Percentiles rank a stretch among this genome's conserved stretches.
phyloP scores from a whole-genome alignment of 2,329 filamentous ascomycete genomes.

The Cadophora malorum region DNA sequence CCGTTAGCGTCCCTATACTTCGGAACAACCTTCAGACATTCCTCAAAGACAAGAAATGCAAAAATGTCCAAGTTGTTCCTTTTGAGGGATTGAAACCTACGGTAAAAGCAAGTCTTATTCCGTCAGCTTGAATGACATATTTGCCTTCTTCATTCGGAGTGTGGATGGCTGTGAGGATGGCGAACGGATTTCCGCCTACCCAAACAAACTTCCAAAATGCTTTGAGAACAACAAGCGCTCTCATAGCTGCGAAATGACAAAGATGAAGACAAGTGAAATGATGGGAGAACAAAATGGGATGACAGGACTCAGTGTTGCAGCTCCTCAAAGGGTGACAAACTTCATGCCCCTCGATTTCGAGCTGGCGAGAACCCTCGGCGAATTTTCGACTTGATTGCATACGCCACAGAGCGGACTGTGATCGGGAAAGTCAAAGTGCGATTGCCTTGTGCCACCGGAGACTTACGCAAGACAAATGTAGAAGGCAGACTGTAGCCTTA shows the following conservation, averaged over 20 bases:
- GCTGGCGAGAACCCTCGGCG: neutral
- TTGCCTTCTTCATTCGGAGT: conserved; percentile 64
- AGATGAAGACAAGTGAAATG: neutral
- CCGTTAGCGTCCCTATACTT: neutral
- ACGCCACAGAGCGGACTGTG: neutral
- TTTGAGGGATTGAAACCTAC: neutral
- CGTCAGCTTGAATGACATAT: conserved; percentile 72
- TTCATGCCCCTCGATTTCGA: neutral
- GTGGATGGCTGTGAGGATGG: conserved; percentile 26
- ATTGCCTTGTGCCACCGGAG: too few relatives aligned
- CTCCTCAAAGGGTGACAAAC: neutral
- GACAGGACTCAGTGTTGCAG: neutral
- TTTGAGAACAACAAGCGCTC: neutral
- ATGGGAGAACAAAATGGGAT: neutral
- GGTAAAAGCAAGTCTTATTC: conserved; percentile 70
- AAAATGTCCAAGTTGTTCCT: neutral
- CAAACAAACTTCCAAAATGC: conserved; percentile 1
- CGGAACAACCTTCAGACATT: neutral
- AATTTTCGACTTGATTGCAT: neutral
- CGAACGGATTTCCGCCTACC: conserved; percentile 15
- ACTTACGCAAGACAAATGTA: neutral
- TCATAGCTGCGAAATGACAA: neutral
- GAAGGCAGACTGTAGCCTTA: neutral
- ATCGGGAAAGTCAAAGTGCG: neutral
- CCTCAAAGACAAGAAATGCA: neutral